Percentiles rank a stretch among this genome's conserved stretches.
phyloP scores from a whole-genome alignment of 140 eudicot species.

The Oenanthe javanica region DNA sequence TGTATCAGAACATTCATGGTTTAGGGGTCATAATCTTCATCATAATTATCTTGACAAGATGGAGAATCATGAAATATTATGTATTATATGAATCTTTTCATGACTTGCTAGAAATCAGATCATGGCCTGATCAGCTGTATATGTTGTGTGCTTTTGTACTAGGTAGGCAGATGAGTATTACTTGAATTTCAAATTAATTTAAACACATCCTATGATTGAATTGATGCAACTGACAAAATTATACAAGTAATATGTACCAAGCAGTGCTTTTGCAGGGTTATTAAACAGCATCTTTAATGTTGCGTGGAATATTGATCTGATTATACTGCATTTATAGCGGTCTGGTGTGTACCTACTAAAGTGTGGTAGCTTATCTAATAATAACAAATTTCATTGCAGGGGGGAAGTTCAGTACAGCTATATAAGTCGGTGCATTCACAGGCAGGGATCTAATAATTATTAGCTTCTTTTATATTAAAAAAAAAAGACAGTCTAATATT shows the following conservation, averaged over 20 bases:
- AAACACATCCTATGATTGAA: not conserved
- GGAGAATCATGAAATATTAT: not conserved
- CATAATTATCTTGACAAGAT: not conserved
- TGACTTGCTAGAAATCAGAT: not conserved
- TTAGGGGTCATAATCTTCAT: not conserved
- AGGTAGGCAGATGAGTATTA: not conserved
- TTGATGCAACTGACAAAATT: not conserved
- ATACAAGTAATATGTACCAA: not conserved
- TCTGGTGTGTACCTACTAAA: not conserved
- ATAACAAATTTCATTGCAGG: conserved; percentile 35
- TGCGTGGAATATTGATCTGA: not conserved
- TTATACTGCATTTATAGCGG: not conserved
- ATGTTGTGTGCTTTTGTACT: not conserved
- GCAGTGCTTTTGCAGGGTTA: not conserved
- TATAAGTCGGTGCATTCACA: conserved; percentile 89
- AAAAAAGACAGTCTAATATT: not conserved
- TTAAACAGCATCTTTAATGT: not conserved
- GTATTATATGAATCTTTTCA: not conserved
- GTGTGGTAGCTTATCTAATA: conserved; percentile 5
- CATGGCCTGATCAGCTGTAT: not conserved
- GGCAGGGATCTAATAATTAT: conserved; percentile 38
- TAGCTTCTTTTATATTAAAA: not conserved
- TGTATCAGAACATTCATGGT: not conserved
- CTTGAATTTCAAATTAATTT: not conserved
- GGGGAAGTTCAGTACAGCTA: conserved; percentile 87